Evolutionary conservation across 148 eudicot species (phyloP), one percentile per base, ranked within the genome.

Genomic region (Fallopia convolvulus): DNA sequence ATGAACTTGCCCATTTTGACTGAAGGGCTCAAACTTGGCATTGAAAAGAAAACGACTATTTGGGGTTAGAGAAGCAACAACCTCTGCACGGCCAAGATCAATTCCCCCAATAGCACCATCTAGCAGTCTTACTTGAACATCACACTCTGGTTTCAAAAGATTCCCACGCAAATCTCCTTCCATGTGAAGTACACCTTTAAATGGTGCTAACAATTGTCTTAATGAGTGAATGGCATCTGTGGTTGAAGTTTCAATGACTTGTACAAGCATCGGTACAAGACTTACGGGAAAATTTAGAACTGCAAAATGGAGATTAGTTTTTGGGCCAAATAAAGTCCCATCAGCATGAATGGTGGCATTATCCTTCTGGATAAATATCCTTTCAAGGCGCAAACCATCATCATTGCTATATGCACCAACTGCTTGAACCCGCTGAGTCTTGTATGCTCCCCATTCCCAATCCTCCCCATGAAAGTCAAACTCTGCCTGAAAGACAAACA

Each of bases 361-460:
- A 72, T 93, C 98, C 79, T 91, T 96, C 77, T 96, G 99, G 85
- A 96, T 93, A 73, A 96, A 96, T 63, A 96, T 93, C 87, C 87
- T 91, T 83, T 96, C 99, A 30, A 96, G 97, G 52, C 97, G 99
- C 78, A 96, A 86, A 76, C 99, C 99, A 80, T 91, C 99, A 82
- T 90, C 97, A 81, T 90, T 90, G 89, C 92, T 96, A 88, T 96
- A 96, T 76, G 93, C 91, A 71, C 99, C 99, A 80, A 94, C 90
- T 76, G 98, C 98, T 79, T 89, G 87, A 82, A 96, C 94, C 74
- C 90, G 98, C 86, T 93, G 99, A 77, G 97, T 93, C 78, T 90
- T 89, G 82, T 96, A 96, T 48, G 89, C 80, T 78, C 99, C 99
- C 99, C 99, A 96, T 80, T 96, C 99, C 99, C 99, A 96, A 77